These are phyloP conservation scores for Chloris gayana DNA, from an alignment of 176 grass and related monocot species.

Conservation along the genomic window DNA sequence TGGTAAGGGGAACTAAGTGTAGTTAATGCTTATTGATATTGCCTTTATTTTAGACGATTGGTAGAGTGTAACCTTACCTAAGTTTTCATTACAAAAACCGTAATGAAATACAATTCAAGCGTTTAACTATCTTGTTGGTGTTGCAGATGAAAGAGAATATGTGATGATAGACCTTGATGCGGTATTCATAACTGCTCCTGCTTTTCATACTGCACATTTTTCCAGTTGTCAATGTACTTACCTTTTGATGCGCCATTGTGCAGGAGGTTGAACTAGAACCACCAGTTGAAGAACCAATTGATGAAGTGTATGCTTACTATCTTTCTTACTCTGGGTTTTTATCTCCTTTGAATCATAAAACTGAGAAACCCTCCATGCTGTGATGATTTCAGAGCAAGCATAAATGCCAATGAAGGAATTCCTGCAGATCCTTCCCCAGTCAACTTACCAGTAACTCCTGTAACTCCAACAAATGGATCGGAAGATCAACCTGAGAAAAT, in stretches of 20 bases:
- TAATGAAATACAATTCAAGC: neutral
- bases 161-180: conserved; percentile 65
- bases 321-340: neutral
- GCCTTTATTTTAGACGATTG: neutral
- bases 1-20: conserved; percentile 49
- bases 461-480: conserved; percentile 22
- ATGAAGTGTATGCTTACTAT: conserved; percentile 53
- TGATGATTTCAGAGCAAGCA: conserved; percentile 37
- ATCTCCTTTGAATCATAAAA: conserved; percentile 39
- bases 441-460: conserved; percentile 24
- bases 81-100: conserved; percentile 8
- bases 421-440: conserved; percentile 17
- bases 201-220: neutral
- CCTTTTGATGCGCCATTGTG: conserved; percentile 14
- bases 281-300: conserved; percentile 43
- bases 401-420: conserved; percentile 29
- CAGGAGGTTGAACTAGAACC: conserved; percentile 52
- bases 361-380: conserved; percentile 65
- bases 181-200: conserved; percentile 50
- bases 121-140: conserved; percentile 32
- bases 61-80: neutral
- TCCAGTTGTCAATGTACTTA: conserved; percentile 16
- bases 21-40: conserved; percentile 26
- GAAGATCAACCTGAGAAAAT: conserved; percentile 54
- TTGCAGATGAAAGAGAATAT: conserved; percentile 67